A percentile compares a stretch with the other conserved stretches of the same genome.
Evolutionary conservation across 768 basidiomycete species (phyloP).

Genomic region (Lactifluus rugatus): DNA sequence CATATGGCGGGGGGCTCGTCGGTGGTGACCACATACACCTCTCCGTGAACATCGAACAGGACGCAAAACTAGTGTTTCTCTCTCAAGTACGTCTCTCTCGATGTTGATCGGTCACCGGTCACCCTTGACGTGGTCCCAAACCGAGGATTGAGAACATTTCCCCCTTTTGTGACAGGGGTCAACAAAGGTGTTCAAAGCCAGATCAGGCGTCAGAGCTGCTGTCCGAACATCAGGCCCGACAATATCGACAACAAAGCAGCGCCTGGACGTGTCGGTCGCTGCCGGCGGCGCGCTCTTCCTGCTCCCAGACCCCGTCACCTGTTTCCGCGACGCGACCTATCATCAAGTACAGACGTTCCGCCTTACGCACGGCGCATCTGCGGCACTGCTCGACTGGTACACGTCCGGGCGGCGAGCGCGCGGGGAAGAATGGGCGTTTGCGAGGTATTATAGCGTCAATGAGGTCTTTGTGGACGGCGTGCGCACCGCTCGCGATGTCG

Average conservation of each 20-base stretch:
- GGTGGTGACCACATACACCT: conserved; percentile 70
- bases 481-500: conserved; percentile 65
- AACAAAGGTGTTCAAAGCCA: conserved; percentile 88
- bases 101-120: not conserved
- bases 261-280: conserved; percentile 47
- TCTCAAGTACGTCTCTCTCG: conserved; percentile 54
- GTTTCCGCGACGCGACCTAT: conserved; percentile 78
- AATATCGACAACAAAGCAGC: conserved; percentile 42
- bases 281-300: conserved; percentile 55
- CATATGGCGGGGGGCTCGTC: conserved; percentile 89
- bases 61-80: conserved; percentile 57
- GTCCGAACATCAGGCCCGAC: conserved; percentile 12
- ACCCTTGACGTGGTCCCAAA: too few relatives aligned
- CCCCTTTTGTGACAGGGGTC: conserved; percentile 51
- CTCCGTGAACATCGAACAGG: conserved; percentile 46
- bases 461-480: conserved; percentile 62
- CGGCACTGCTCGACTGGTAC: conserved; percentile 82
- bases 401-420: conserved; percentile 77
- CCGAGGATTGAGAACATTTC: not conserved
- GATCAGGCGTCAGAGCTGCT: conserved; percentile 51
- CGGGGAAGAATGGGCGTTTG: conserved; percentile 87
- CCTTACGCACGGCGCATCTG: conserved; percentile 48
- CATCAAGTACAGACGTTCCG: conserved; percentile 74
- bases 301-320: conserved; percentile 89
- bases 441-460: conserved; percentile 75